These are phyloP conservation scores for Fraxinus baroniana DNA, from an alignment of 305 asterid genomes.

Conservation along the genomic window DNA sequence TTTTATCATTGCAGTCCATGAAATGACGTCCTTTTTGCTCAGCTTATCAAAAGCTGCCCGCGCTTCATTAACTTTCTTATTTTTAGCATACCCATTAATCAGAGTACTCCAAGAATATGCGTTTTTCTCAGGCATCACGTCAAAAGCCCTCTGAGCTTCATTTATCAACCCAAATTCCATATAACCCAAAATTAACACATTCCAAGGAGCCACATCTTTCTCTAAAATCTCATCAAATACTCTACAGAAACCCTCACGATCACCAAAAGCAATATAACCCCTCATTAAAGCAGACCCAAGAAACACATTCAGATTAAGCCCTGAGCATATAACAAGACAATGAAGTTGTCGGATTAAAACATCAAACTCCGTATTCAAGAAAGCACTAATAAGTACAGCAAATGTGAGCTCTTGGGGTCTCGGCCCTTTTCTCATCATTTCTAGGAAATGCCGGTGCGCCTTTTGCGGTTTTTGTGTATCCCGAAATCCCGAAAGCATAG, in stretches of 20 bases:
- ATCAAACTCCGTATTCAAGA: constrained; percentile 40
- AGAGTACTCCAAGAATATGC: constrained; percentile 69
- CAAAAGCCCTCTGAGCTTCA: constrained; percentile 58
- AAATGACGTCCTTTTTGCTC: constrained; percentile 61
- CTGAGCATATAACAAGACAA: constrained; percentile 43
- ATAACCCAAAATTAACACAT: constrained; percentile 69
- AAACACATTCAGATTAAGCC: constrained; percentile 50
- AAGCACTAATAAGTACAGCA: constrained; percentile 56
- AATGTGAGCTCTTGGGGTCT: constrained; percentile 68
- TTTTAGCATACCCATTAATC: constrained; percentile 67
- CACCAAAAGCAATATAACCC: constrained; percentile 60
- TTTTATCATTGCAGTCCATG: constrained; percentile 82
- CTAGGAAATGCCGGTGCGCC: constrained; percentile 41
- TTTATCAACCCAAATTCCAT: constrained; percentile 59
- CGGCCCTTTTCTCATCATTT: constrained; percentile 41
- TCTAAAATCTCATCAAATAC: constrained; percentile 68
- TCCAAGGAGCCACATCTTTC: constrained; percentile 67
- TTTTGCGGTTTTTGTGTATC: constrained; percentile 36
- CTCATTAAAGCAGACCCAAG: constrained; percentile 84
- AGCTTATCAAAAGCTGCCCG: constrained; percentile 39
- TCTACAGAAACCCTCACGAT: constrained; percentile 33
- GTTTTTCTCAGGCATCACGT: constrained; percentile 53
- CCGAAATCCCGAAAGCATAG: constrained; percentile 74
- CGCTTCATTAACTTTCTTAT: constrained; percentile 55
- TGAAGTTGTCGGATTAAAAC: constrained; percentile 65